A percentile compares a stretch with the other conserved stretches of the same genome.
These are phyloP conservation scores for Ogataea parapolymorpha DNA, from an alignment of 805 yeast species.

Conservation along the genomic window DNA sequence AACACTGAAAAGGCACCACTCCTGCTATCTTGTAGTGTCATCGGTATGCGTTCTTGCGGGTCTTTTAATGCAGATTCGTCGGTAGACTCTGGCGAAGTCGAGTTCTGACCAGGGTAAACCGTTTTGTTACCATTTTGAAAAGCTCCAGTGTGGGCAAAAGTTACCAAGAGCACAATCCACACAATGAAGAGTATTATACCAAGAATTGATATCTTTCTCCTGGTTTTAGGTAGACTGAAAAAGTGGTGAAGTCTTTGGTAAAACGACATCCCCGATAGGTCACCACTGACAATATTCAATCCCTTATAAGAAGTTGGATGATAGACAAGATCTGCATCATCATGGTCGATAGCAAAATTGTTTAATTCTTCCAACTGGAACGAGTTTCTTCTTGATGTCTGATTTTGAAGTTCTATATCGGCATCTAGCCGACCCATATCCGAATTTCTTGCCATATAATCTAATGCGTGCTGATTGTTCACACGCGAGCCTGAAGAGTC, in stretches of 20 bases:
- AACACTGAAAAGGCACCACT: slow-evolving; percentile 30
- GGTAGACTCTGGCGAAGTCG: neutral
- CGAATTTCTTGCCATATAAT: slow-evolving; percentile 3
- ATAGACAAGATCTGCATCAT: slow-evolving; percentile 15
- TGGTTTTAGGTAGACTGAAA: slow-evolving; percentile 21
- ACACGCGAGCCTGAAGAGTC: no score
- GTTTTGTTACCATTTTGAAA: slow-evolving; percentile 11
- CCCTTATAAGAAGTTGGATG: slow-evolving; percentile 6
- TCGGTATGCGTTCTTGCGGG: slow-evolving; percentile 10
- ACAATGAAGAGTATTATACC: slow-evolving; percentile 20
- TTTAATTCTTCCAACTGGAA: slow-evolving; percentile 18
- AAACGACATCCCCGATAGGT: neutral
- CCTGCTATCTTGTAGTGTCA: slow-evolving; percentile 29
- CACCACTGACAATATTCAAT: slow-evolving; percentile 5
- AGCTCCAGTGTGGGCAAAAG: slow-evolving; percentile 23
- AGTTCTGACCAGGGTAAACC: neutral
- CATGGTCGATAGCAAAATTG: slow-evolving; percentile 25
- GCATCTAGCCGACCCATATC: slow-evolving; percentile 5
- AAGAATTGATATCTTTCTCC: slow-evolving; percentile 12
- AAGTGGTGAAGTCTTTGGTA: slow-evolving; percentile 8
- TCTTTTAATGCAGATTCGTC: slow-evolving; percentile 1
- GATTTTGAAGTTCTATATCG: slow-evolving; percentile 24
- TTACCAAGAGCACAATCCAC: slow-evolving; percentile 27
- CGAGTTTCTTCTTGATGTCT: slow-evolving; percentile 20
- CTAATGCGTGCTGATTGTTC: no score